phyloP scores from a whole-genome alignment of 2,329 filamentous ascomycete genomes.

The Venturia carpophila region DNA sequence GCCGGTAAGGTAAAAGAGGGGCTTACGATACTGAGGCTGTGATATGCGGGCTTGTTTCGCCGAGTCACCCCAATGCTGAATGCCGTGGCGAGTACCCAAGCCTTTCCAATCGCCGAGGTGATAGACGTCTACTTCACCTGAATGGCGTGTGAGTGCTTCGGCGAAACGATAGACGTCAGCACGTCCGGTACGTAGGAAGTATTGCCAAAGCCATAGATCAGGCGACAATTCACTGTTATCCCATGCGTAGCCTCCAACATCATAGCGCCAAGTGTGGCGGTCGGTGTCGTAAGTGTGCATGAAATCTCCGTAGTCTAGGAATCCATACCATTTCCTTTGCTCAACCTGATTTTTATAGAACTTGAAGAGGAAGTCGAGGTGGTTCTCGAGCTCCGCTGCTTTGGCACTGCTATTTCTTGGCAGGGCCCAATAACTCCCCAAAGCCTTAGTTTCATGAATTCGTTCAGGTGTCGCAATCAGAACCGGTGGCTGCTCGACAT shows the following conservation, averaged over 20 bases:
- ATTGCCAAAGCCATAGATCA: slow-evolving; percentile 55
- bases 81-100: slow-evolving; percentile 54
- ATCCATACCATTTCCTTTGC: slow-evolving; percentile 55
- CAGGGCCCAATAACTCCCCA: slow-evolving; percentile 49
- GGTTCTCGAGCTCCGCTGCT: slow-evolving; percentile 40
- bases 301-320: slow-evolving; percentile 55
- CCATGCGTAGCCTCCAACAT: slow-evolving; percentile 57
- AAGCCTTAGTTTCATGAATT: slow-evolving; percentile 45
- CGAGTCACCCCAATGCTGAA: slow-evolving; percentile 55
- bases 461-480: slow-evolving; percentile 43
- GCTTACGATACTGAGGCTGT: slow-evolving; percentile 49
- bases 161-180: slow-evolving; percentile 52
- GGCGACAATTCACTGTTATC: slow-evolving; percentile 58
- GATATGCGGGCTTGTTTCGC: slow-evolving; percentile 56
- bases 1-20: slow-evolving; percentile 50
- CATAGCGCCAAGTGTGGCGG: slow-evolving; percentile 55
- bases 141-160: slow-evolving; percentile 51
- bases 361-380: slow-evolving; percentile 49
- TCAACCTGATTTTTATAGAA: slow-evolving; percentile 51
- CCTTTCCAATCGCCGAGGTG: slow-evolving; percentile 52
- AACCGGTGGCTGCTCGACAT: slow-evolving; percentile 47
- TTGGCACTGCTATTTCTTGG: slow-evolving; percentile 27
- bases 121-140: slow-evolving; percentile 55
- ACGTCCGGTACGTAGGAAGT: slow-evolving; percentile 52
- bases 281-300: slow-evolving; percentile 55